phyloP scores from a whole-genome alignment of 305 asterid species.

The Striga hermonthica region DNA sequence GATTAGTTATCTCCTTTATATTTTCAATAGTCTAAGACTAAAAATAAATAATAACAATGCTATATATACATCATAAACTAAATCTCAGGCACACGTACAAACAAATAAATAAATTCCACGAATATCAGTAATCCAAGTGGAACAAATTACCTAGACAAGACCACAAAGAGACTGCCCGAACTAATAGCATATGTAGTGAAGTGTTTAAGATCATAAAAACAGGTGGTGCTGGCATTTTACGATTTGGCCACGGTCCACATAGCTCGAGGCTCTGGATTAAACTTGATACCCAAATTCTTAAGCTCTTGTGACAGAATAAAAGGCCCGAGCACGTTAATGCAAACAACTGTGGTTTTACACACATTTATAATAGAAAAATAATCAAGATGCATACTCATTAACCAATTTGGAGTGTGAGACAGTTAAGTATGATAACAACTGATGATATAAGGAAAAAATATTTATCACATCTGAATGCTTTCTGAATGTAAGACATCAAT shows the following conservation, averaged over 20 bases:
- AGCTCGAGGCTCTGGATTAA: not conserved
- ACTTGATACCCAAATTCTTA: not conserved
- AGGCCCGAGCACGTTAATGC: not conserved
- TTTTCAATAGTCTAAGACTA: not conserved
- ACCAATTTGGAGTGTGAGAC: not conserved
- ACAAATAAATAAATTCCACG: not conserved
- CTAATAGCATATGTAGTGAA: not conserved
- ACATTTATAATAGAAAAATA: not conserved
- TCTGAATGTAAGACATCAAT: constrained; percentile 4
- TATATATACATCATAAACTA: not conserved
- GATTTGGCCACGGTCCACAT: not conserved
- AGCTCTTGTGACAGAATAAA: not conserved
- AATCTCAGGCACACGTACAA: not conserved
- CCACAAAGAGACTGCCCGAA: not conserved
- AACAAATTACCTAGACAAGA: not conserved
- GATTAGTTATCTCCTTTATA: not conserved
- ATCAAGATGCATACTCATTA: not conserved
- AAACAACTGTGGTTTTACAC: not conserved
- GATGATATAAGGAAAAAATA: not conserved
- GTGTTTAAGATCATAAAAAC: not conserved
- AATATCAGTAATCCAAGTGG: not conserved
- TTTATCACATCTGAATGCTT: not conserved
- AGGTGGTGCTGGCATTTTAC: not conserved
- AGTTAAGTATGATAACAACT: not conserved
- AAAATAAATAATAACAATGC: not conserved